Conservation (phyloP, 805 yeast genomes). For the Saturnispora gosingensis region DNA sequence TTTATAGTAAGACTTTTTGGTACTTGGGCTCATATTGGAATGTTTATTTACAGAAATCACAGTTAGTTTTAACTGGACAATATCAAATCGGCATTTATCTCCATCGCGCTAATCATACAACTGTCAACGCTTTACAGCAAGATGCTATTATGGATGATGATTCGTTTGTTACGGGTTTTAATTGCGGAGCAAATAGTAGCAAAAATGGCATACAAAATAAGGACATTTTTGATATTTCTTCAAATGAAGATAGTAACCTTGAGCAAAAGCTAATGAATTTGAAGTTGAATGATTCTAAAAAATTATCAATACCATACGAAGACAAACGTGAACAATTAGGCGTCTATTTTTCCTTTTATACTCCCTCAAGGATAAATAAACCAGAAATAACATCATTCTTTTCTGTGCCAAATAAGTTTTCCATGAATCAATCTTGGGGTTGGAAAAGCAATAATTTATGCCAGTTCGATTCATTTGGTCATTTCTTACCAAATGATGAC, state of each 20-base stretch:
- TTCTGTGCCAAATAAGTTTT: conserved; percentile 46
- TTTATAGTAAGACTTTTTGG: conserved; percentile 45
- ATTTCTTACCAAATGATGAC: conserved; percentile 35
- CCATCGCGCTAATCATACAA: conserved; percentile 36
- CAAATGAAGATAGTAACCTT: conserved; percentile 15
- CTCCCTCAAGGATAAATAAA: conserved; percentile 40
- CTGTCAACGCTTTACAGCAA: not conserved
- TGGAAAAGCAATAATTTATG: conserved; percentile 52
- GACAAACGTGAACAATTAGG: conserved; percentile 38
- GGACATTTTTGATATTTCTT: conserved; percentile 26
- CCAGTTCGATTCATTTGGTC: conserved; percentile 40
- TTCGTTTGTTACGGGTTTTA: conserved; percentile 5
- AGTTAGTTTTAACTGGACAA: conserved; percentile 31
- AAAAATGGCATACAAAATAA: conserved; percentile 33
- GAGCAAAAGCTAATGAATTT: conserved; percentile 17
- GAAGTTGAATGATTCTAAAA: not conserved
- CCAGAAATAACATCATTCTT: conserved; percentile 42
- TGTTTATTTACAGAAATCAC: conserved; percentile 41
- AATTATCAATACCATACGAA: conserved; percentile 25
- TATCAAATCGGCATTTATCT: conserved; percentile 48
- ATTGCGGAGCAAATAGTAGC: conserved; percentile 4
- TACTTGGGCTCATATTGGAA: conserved; percentile 58
- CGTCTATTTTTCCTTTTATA: conserved; percentile 45
- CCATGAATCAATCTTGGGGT: conserved; percentile 51
- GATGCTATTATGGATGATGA: not conserved